phyloP scores from a whole-genome alignment of 2,329 filamentous ascomycete genomes.

The Colletotrichum sp. region DNA sequence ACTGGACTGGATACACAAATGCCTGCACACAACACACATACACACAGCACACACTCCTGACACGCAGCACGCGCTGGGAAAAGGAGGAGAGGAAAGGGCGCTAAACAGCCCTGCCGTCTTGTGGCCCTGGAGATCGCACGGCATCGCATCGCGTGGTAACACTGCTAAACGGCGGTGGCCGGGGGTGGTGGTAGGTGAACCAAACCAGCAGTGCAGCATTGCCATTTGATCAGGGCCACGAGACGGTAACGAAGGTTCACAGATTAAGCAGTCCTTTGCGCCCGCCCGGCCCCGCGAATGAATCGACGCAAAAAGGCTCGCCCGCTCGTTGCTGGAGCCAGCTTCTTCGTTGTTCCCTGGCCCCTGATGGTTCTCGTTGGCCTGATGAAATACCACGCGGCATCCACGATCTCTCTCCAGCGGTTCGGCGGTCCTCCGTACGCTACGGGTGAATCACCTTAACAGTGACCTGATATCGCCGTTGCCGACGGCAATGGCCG shows the following conservation, averaged over 20 bases:
- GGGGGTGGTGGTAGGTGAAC: not conserved
- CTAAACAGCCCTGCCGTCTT: constrained; percentile 8
- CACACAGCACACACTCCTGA: not conserved
- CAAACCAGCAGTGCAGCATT: not conserved
- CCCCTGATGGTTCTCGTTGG: not conserved
- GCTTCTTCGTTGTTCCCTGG: not conserved
- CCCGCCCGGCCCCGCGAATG: not conserved
- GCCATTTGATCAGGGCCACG: not conserved
- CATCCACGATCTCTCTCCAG: not conserved
- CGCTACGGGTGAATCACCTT: not conserved
- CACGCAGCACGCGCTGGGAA: not conserved
- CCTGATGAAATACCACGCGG: not conserved
- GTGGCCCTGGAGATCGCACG: not conserved
- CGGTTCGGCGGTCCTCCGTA: not conserved
- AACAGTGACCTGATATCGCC: not conserved
- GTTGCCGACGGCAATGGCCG: not conserved
- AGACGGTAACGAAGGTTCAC: not conserved
- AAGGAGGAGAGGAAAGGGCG: not conserved
- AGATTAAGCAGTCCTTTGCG: not conserved
- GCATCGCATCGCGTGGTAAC: constrained; percentile 3
- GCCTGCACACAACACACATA: not conserved
- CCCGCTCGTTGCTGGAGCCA: not conserved
- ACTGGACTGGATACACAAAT: not conserved
- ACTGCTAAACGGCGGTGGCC: not conserved
- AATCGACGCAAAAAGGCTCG: not conserved